These are phyloP conservation scores for Arthrobotrys musiformis DNA, from an alignment of 2,329 filamentous ascomycete species.

Conservation along the genomic window DNA sequence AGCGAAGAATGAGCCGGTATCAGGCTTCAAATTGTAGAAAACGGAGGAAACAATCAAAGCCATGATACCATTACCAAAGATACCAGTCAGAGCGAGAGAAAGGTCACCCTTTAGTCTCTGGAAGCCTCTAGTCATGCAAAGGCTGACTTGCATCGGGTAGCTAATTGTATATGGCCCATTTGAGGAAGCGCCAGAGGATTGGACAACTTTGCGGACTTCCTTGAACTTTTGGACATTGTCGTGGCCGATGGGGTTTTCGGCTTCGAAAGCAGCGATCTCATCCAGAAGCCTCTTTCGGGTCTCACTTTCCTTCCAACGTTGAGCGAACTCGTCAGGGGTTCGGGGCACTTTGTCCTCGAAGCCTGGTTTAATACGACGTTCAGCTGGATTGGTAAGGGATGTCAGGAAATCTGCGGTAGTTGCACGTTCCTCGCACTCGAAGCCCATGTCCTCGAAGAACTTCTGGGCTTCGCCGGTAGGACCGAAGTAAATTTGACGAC, in stretches of 20 bases:
- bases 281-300: slow-evolving; percentile 62
- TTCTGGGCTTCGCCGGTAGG: slow-evolving; percentile 70
- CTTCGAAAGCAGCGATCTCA: slow-evolving; percentile 69
- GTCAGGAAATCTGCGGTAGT: slow-evolving; percentile 79
- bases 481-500: slow-evolving; percentile 79
- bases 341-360: slow-evolving; percentile 70
- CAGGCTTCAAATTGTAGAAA: slow-evolving; percentile 77
- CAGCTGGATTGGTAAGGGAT: slow-evolving; percentile 72
- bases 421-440: slow-evolving; percentile 73
- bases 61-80: slow-evolving; percentile 79
- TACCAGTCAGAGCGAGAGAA: slow-evolving; percentile 74
- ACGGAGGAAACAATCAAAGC: slow-evolving; percentile 80
- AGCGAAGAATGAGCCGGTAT: slow-evolving; percentile 79
- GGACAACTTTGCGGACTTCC: slow-evolving; percentile 55
- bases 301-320: slow-evolving; percentile 67
- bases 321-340: slow-evolving; percentile 72
- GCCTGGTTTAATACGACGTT: slow-evolving; percentile 69
- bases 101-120: slow-evolving; percentile 77
- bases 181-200: slow-evolving; percentile 54
- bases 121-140: slow-evolving; percentile 85
- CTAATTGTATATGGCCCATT: slow-evolving; percentile 79
- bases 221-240: slow-evolving; percentile 63
- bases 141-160: slow-evolving; percentile 76
- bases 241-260: slow-evolving; percentile 60
- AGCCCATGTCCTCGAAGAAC: slow-evolving; percentile 76